phyloP scores from a whole-genome alignment of 768 basidiomycete species.

The Tylopilus balloui region DNA sequence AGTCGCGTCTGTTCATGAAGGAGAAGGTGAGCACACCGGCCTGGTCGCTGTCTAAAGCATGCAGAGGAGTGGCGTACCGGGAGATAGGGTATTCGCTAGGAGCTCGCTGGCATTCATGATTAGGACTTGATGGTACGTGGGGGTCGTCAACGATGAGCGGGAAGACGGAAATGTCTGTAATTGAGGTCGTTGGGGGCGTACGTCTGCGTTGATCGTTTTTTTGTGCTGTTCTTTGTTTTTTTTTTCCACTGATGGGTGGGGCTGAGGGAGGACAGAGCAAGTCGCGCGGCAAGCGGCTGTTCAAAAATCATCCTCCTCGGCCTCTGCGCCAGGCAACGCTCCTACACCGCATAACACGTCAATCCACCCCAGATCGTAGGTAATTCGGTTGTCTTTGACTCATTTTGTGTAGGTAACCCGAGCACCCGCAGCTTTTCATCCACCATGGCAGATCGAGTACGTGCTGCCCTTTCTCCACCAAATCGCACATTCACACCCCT shows the following conservation, averaged over 20 bases:
- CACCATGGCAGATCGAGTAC: conserved; percentile 32
- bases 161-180: conserved; percentile 13
- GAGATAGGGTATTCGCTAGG: conserved; percentile 87
- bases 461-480: conserved; percentile 2
- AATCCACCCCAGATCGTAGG: conserved; percentile 12
- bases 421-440: conserved; percentile 5
- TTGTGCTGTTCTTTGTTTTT: conserved; percentile 2
- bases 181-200: conserved; percentile 11
- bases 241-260: conserved; percentile 11
- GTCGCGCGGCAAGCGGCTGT: conserved; percentile 34
- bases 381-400: conserved; percentile 6
- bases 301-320: conserved; percentile 27
- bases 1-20: conserved; percentile 58
- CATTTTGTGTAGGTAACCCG: conserved; percentile 15
- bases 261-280: conserved; percentile 24
- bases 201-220: conserved; percentile 12
- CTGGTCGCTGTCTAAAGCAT: conserved; percentile 33
- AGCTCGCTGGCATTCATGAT: conserved; percentile 90
- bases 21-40: conserved; percentile 23
- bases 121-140: conserved; percentile 23
- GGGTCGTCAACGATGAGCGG: conserved; percentile 22
- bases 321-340: background rate
- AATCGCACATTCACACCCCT: conserved; percentile 22
- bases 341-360: conserved; percentile 21
- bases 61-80: conserved; percentile 53